Evolutionary conservation across 495 filamentous ascomycete species (phyloP).

Genomic region (Penicillium nucicola): DNA sequence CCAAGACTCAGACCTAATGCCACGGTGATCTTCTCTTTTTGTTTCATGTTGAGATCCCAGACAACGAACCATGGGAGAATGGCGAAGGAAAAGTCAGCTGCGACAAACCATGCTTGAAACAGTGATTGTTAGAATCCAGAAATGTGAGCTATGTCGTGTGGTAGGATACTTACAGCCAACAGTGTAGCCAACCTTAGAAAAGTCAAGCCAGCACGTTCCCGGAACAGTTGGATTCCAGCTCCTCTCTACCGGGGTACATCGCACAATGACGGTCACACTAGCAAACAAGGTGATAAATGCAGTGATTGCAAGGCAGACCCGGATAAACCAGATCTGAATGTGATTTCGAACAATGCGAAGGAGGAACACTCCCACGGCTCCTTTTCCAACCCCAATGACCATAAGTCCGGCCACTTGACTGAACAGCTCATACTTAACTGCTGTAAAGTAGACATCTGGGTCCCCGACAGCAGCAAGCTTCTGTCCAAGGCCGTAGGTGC

Average conservation of each 20-base stretch:
- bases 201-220: conserved; percentile 24
- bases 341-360: conserved; percentile 28
- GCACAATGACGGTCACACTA: conserved; percentile 19
- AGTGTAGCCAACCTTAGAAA: conserved; percentile 26
- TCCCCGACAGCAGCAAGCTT: conserved; percentile 18
- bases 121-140: not conserved
- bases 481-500: conserved; percentile 19
- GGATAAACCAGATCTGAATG: conserved; percentile 23
- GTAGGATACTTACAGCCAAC: conserved; percentile 21
- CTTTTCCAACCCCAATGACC: conserved; percentile 25
- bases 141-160: not conserved
- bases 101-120: conserved; percentile 22
- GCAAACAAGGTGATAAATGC: conserved; percentile 20
- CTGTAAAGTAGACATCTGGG: conserved; percentile 15
- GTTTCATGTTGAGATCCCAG: conserved; percentile 32
- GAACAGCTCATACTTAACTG: conserved; percentile 22
- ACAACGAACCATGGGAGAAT: conserved; percentile 30
- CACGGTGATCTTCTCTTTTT: conserved; percentile 28
- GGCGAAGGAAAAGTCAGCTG: conserved; percentile 25
- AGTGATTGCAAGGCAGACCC: conserved; percentile 14
- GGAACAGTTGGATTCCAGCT: conserved; percentile 17
- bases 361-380: conserved; percentile 21
- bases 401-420: conserved; percentile 23
- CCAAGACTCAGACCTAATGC: conserved; percentile 25
- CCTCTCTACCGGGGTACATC: conserved; percentile 22